A percentile compares a stretch with the other conserved stretches of the same genome.
Conservation (phyloP, 257 asterid genomes). For the Craterostigma plantagineum region DNA sequence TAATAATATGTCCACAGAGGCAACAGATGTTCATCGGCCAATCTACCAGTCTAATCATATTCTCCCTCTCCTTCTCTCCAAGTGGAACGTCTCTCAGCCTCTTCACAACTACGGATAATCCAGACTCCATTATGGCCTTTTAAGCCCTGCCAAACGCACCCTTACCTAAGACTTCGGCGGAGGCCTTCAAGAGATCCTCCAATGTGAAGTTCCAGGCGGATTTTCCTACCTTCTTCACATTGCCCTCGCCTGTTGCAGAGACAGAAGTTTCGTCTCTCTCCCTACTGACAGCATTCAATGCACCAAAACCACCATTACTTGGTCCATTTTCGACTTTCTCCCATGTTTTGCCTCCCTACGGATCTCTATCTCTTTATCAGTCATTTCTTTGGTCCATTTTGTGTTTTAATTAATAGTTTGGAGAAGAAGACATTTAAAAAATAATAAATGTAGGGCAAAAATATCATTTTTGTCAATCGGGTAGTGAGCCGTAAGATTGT, state of each 20-base stretch:
- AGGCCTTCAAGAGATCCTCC: constrained; percentile 79
- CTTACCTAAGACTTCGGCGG: constrained; percentile 93
- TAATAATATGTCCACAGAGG: constrained; percentile 67
- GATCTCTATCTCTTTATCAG: constrained; percentile 25
- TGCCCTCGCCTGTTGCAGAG: background rate
- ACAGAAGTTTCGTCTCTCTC: constrained; percentile 16
- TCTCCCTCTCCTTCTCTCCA: constrained; percentile 57
- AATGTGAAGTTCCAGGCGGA: constrained; percentile 30
- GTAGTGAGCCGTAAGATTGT: too few relatives aligned
- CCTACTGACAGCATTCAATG: constrained; percentile 12
- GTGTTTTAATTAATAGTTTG: too few relatives aligned
- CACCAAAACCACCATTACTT: too few relatives aligned
- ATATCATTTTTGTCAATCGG: too few relatives aligned
- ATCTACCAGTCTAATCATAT: constrained; percentile 57
- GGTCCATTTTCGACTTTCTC: constrained; percentile 13
- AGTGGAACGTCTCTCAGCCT: constrained; percentile 58
- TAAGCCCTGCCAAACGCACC: constrained; percentile 84
- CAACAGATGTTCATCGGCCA: constrained; percentile 57
- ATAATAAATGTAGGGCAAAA: too few relatives aligned
- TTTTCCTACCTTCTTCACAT: constrained; percentile 40
- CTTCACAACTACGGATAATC: constrained; percentile 66
- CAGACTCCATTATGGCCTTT: constrained; percentile 59
- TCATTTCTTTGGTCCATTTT: constrained; percentile 17
- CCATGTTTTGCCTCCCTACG: constrained; percentile 19
- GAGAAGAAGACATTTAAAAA: too few relatives aligned